These are phyloP conservation scores for Suillus plorans DNA, from an alignment of 768 basidiomycete genomes.

Conservation along the genomic window DNA sequence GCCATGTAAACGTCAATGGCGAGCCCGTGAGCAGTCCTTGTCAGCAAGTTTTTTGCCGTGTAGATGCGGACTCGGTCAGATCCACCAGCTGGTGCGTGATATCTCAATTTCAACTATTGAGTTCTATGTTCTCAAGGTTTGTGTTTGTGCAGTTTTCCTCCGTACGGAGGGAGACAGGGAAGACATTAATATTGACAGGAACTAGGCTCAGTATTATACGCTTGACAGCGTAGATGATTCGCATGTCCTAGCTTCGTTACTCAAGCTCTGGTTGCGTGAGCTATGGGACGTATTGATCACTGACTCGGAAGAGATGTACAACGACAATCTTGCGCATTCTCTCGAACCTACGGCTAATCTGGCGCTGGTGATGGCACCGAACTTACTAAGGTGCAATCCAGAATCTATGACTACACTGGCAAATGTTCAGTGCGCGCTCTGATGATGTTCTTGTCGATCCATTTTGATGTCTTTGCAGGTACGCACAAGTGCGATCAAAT, in stretches of 20 bases:
- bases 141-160: no score
- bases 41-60: no score
- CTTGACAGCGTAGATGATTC: constrained; percentile 55
- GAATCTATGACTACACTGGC: constrained; percentile 47
- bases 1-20: no score
- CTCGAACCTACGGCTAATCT: constrained; percentile 58
- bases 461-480: no score
- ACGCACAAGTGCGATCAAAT: no score
- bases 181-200: constrained; percentile 58
- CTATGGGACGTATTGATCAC: constrained; percentile 48
- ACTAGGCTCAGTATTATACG: constrained; percentile 89
- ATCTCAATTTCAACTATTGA: no score
- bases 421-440: constrained; percentile 25
- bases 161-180: no score
- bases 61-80: no score
- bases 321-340: constrained; percentile 39
- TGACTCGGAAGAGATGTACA: no score
- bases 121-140: no score
- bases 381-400: constrained; percentile 81
- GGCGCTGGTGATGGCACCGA: constrained; percentile 48
- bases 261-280: constrained; percentile 94
- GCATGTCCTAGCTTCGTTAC: constrained; percentile 64
- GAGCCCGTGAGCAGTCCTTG: no score
- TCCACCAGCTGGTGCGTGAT: constrained; percentile 24
- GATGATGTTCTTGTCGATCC: no score